Percentiles rank a stretch among this genome's conserved stretches.
Conservation (phyloP, 75 land plant species). For the Cupressus sempervirens region DNA sequence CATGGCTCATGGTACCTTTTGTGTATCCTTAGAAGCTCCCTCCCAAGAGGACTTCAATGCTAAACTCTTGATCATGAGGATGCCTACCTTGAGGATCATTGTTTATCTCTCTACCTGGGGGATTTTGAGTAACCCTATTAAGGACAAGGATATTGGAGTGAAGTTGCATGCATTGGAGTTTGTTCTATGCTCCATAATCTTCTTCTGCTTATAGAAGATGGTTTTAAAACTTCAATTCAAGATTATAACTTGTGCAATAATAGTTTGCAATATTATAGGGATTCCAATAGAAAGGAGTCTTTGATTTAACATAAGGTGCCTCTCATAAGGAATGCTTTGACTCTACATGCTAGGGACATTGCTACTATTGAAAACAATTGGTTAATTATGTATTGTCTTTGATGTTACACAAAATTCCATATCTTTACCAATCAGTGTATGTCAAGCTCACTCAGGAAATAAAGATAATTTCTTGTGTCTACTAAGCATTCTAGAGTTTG, state of each 20-base stretch:
- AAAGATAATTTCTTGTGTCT: too few species aligned
- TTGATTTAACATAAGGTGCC: slow-evolving; percentile 18
- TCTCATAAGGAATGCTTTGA: slow-evolving; percentile 30
- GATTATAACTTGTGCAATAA: slow-evolving; percentile 15
- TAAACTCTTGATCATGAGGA: slow-evolving; percentile 19
- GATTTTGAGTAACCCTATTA: slow-evolving; percentile 35
- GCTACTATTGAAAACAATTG: too few species aligned
- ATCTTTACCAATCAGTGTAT: too few species aligned
- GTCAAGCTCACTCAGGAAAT: too few species aligned
- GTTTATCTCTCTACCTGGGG: slow-evolving; percentile 65
- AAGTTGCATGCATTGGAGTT: slow-evolving; percentile 57
- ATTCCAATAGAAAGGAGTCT: slow-evolving; percentile 12
- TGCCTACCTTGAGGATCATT: slow-evolving; percentile 21
- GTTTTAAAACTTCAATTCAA: slow-evolving; percentile 21
- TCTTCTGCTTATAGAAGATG: slow-evolving; percentile 48
- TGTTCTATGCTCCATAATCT: slow-evolving; percentile 69
- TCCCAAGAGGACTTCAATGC: slow-evolving; percentile 48
- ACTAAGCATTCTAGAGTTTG: too few species aligned
- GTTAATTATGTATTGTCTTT: too few species aligned
- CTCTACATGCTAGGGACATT: slow-evolving; percentile 17
- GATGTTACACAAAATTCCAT: too few species aligned
- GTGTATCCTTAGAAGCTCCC: slow-evolving; percentile 16
- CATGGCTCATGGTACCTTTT: slow-evolving; percentile 70
- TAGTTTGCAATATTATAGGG: slow-evolving; percentile 17
- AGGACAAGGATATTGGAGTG: slow-evolving; percentile 48